phyloP scores from a whole-genome alignment of 768 basidiomycete genomes.

The Auriscalpium vulgare region DNA sequence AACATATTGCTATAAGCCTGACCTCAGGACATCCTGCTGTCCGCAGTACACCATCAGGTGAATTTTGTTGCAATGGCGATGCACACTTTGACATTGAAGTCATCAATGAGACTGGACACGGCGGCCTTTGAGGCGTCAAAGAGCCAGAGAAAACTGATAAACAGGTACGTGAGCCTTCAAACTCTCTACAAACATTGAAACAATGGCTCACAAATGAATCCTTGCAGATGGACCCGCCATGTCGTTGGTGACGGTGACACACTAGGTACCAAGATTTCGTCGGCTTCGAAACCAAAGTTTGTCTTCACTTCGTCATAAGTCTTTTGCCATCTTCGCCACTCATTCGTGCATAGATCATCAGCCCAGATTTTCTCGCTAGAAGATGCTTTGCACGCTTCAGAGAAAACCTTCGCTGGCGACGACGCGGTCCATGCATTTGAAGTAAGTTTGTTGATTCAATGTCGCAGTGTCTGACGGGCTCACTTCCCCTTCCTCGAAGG shows the following conservation, averaged over 20 bases:
- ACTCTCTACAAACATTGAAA: not conserved
- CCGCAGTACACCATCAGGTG: slow-evolving; percentile 93
- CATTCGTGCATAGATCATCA: not conserved
- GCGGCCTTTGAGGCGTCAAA: slow-evolving; percentile 58
- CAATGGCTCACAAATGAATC: not conserved
- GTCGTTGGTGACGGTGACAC: slow-evolving; percentile 36
- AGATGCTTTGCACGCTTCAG: slow-evolving; percentile 48
- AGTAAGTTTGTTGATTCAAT: slow-evolving; percentile 27
- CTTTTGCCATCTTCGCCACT: no score
- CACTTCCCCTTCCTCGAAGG: slow-evolving; percentile 32
- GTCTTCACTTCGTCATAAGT: no score
- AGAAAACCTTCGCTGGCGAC: slow-evolving; percentile 29
- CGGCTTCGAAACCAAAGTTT: not conserved
- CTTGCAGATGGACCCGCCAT: slow-evolving; percentile 63
- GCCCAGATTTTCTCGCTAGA: slow-evolving; percentile 31
- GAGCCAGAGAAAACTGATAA: slow-evolving; percentile 67
- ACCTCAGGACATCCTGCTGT: slow-evolving; percentile 77
- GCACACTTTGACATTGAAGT: not conserved
- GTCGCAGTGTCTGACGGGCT: not conserved
- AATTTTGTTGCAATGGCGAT: slow-evolving; percentile 14
- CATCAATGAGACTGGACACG: slow-evolving; percentile 50
- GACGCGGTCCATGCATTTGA: slow-evolving; percentile 48
- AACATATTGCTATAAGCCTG: slow-evolving; percentile 82
- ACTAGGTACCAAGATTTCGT: not conserved
- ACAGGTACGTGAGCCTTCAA: slow-evolving; percentile 40